Evolutionary conservation across 1,284 basidiomycete species (phyloP).

Genomic region (Sphaerobolus stellatus): DNA sequence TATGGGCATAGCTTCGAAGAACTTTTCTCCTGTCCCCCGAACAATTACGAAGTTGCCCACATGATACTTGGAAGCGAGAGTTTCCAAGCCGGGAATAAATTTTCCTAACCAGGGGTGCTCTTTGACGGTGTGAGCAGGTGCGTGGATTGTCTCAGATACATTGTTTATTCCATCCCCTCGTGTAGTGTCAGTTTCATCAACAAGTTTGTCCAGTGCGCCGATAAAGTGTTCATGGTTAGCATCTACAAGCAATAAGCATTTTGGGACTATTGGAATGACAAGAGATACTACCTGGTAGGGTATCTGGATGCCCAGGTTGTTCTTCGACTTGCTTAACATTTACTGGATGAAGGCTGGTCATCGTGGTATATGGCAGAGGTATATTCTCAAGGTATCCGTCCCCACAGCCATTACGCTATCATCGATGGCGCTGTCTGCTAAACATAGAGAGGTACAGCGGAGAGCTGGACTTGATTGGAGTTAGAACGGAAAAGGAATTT

Average conservation of each 20-base stretch:
- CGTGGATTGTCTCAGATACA: conserved; percentile 12
- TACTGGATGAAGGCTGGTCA: conserved; percentile 1
- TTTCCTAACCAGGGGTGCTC: conserved; percentile 22
- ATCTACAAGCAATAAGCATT: neutral
- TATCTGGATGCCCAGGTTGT: conserved; percentile 24
- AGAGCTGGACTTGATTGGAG: too few species aligned
- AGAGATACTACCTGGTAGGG: conserved; percentile 23
- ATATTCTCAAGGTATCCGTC: too few species aligned
- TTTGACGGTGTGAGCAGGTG: conserved; percentile 3
- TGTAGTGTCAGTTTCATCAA: conserved; percentile 1
- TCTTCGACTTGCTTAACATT: conserved; percentile 21
- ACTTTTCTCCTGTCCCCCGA: conserved; percentile 53
- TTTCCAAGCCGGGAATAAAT: conserved; percentile 55
- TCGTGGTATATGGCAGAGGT: too few species aligned
- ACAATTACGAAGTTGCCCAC: conserved; percentile 69
- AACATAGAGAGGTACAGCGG: too few species aligned
- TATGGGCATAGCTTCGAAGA: conserved; percentile 82
- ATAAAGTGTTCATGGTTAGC: neutral
- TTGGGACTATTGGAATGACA: neutral
- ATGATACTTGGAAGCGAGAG: conserved; percentile 51
- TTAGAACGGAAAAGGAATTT: too few species aligned
- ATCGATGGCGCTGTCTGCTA: too few species aligned
- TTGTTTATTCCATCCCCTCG: conserved; percentile 2
- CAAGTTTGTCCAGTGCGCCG: conserved; percentile 8
- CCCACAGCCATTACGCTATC: too few species aligned